Evolutionary conservation across 257 asterid genomes (phyloP).

Genomic region (Solanum virginianum): DNA sequence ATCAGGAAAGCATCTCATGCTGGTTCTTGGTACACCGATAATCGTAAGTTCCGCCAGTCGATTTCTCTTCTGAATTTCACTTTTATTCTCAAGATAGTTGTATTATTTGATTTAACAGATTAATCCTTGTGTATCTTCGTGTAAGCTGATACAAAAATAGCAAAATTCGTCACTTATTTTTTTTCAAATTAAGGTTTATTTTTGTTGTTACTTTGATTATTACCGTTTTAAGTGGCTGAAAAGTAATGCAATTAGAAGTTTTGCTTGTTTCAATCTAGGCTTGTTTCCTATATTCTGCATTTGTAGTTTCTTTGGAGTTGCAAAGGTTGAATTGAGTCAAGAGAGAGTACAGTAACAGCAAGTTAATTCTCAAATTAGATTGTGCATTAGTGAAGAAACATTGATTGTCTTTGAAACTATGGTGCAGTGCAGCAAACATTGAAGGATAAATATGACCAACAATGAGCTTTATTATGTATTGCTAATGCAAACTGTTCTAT

Average conservation of each 20-base stretch:
- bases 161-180: neutral
- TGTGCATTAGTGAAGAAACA: neutral
- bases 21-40: constrained; percentile 96
- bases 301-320: neutral
- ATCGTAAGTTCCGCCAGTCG: constrained; percentile 43
- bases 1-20: constrained; percentile 89
- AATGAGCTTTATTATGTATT: neutral
- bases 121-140: neutral
- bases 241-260: neutral
- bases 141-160: neutral
- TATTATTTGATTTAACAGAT: neutral
- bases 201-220: neutral
- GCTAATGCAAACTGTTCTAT: neutral
- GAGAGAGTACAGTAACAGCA: neutral
- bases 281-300: neutral
- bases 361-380: neutral
- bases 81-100: neutral
- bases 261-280: neutral
- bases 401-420: neutral
- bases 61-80: neutral
- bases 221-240: neutral
- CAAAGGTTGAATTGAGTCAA: neutral
- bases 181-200: neutral
- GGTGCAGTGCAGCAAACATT: neutral
- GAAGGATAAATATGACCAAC: neutral